Conservation (phyloP, 78 protist species). For the Dictyostelium capitatum region DNA sequence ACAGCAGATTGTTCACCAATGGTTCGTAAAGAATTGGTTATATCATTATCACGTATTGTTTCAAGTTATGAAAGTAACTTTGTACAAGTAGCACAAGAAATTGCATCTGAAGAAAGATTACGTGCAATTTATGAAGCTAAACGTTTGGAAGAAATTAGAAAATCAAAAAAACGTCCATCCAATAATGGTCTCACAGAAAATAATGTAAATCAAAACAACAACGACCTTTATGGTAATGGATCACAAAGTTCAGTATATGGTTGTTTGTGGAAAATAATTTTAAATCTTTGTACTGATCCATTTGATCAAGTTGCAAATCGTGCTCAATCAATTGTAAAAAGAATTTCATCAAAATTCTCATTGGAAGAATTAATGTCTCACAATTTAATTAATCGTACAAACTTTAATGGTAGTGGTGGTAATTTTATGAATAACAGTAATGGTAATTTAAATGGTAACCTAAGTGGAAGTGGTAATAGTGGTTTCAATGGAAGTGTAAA, state of each 20-base stretch:
- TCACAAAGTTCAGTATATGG: slow-evolving; percentile 59
- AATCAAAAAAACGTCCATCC: slow-evolving; percentile 19
- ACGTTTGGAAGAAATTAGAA: slow-evolving; percentile 48
- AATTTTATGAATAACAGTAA: not conserved
- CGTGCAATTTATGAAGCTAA: slow-evolving; percentile 44
- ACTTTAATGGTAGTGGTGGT: not conserved
- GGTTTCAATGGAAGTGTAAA: not conserved
- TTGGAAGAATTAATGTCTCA: slow-evolving; percentile 44
- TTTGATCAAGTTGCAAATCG: slow-evolving; percentile 54
- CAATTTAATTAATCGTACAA: slow-evolving; percentile 3
- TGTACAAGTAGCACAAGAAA: slow-evolving; percentile 70
- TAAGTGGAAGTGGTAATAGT: not conserved
- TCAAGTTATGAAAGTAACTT: slow-evolving; percentile 66
- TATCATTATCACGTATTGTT: slow-evolving; percentile 64
- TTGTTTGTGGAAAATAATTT: slow-evolving; percentile 79
- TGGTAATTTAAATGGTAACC: not conserved
- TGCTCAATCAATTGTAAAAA: slow-evolving; percentile 52
- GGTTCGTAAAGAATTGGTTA: slow-evolving; percentile 86
- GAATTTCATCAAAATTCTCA: slow-evolving; percentile 39
- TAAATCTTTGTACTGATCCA: slow-evolving; percentile 79
- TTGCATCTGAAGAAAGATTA: slow-evolving; percentile 58
- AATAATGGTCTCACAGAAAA: not conserved
- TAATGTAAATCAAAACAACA: not conserved
- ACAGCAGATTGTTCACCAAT: slow-evolving; percentile 86
- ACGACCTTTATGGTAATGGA: not conserved